Percentiles rank a stretch among this genome's conserved stretches.
Evolutionary conservation across 139 green algal genomes (phyloP).

Genomic region (Micromonas commoda): DNA sequence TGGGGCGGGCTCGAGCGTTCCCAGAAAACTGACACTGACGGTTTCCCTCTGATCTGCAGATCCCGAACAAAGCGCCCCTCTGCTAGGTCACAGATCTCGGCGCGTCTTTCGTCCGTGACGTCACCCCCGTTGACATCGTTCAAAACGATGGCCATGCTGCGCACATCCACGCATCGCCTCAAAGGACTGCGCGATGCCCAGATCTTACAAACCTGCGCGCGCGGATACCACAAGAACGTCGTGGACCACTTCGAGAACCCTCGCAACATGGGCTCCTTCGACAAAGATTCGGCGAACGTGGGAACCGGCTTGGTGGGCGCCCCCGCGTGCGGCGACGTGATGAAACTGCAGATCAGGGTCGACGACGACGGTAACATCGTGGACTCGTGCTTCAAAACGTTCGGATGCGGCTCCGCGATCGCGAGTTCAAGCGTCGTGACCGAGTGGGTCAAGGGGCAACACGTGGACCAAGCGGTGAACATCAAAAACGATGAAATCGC

Average conservation of each 20-base stretch:
- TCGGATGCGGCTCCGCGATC: slow-evolving; percentile 96
- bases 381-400: slow-evolving; percentile 98
- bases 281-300: slow-evolving; percentile 87
- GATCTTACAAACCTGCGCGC: not conserved
- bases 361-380: slow-evolving; percentile 88
- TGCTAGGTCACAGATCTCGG: no score
- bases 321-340: slow-evolving; percentile 95
- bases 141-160: no score
- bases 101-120: no score
- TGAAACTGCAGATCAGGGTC: slow-evolving; percentile 98
- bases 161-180: no score
- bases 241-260: slow-evolving; percentile 97
- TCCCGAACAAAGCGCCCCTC: no score
- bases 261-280: slow-evolving; percentile 92
- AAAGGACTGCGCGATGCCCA: no score
- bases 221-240: slow-evolving; percentile 80
- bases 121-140: no score
- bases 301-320: slow-evolving; percentile 51
- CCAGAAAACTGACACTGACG: no score
- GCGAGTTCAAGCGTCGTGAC: slow-evolving; percentile 89
- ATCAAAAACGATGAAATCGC: slow-evolving; percentile 92
- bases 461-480: slow-evolving; percentile 67
- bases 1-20: no score
- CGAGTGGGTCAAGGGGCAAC: slow-evolving; percentile 87
- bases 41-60: no score